A percentile compares a stretch with the other conserved stretches of the same genome.
phyloP scores from a whole-genome alignment of 305 asterid species.

The Fraxinus xanthoxyloides region DNA sequence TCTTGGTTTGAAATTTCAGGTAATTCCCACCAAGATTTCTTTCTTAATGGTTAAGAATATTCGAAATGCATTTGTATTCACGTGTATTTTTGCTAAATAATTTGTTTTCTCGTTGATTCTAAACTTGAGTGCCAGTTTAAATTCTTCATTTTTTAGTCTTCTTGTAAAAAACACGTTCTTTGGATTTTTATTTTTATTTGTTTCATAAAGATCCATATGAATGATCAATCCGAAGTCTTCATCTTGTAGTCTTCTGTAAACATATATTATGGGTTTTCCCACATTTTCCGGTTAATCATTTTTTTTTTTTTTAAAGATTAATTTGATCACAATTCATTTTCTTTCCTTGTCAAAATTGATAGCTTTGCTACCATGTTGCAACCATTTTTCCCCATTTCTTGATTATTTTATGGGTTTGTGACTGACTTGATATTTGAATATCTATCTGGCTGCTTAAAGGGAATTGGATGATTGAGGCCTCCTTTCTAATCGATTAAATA shows the following conservation, averaged over 20 bases:
- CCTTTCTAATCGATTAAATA: not conserved
- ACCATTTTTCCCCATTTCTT: not conserved
- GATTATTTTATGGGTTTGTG: not conserved
- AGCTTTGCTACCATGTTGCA: not conserved
- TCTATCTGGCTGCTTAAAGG: not conserved
- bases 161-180: not conserved
- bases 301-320: not conserved
- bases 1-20: constrained; percentile 28
- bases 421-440: not conserved
- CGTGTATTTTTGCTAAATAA: not conserved
- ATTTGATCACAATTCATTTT: not conserved
- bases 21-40: constrained; percentile 17
- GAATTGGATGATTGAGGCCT: constrained; percentile 4
- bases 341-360: not conserved
- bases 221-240: not conserved
- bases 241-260: not conserved
- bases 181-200: not conserved
- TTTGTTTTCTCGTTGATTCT: not conserved
- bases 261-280: not conserved
- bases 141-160: not conserved
- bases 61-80: not conserved
- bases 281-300: not conserved
- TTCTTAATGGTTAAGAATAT: not conserved
- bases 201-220: not conserved
- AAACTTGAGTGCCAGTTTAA: constrained; percentile 7